Percentiles rank a stretch among this genome's conserved stretches.
phyloP scores from a whole-genome alignment of 108 stramenopile genomes.

The Nitzschia palea region DNA sequence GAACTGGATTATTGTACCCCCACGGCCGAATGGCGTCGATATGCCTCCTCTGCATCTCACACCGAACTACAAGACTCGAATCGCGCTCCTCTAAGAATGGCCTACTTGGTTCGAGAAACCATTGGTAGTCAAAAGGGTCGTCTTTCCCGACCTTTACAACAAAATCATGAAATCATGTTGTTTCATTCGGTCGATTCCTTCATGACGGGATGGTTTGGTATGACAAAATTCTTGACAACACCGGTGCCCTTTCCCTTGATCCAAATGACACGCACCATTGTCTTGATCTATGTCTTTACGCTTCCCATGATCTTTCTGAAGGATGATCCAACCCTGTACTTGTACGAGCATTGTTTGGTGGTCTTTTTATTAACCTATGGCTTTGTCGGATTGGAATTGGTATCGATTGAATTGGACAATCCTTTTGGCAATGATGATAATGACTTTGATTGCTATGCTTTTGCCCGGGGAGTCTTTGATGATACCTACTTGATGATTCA shows the following conservation, averaged over 20 bases:
- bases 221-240: conserved; percentile 28
- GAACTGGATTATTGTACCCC: conserved; percentile 15
- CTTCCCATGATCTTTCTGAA: conserved; percentile 36
- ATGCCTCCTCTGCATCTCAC: background rate
- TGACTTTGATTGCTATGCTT: conserved; percentile 34
- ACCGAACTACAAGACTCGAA: conserved; percentile 4
- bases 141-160: conserved; percentile 18
- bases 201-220: conserved; percentile 9
- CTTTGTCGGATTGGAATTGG: conserved; percentile 46
- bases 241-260: conserved; percentile 49
- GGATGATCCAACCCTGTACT: background rate
- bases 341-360: conserved; percentile 15
- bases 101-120: conserved; percentile 31
- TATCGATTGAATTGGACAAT: conserved; percentile 59
- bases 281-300: conserved; percentile 40
- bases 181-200: conserved; percentile 23
- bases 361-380: conserved; percentile 44
- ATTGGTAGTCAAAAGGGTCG: conserved; percentile 20
- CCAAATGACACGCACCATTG: conserved; percentile 38
- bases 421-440: conserved; percentile 59
- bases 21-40: background rate
- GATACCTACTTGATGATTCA: conserved; percentile 23
- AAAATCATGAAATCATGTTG: conserved; percentile 24
- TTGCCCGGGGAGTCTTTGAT: conserved; percentile 25
- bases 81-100: conserved; percentile 22